Evolutionary conservation across 768 basidiomycete genomes (phyloP).

Genomic region (Strobilomyces confusus): DNA sequence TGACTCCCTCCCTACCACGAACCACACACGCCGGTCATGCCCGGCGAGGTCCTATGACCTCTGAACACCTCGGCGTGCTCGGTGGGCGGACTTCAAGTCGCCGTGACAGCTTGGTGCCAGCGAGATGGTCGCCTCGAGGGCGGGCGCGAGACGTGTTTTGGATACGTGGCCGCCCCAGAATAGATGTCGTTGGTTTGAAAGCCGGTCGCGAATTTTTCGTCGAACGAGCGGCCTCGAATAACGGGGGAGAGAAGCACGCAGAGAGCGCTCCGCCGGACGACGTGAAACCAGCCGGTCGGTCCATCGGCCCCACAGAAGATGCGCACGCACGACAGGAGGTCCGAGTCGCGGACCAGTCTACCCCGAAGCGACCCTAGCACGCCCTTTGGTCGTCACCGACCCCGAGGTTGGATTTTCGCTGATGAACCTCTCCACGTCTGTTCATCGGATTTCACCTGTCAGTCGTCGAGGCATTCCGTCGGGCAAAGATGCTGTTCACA

Average conservation of each 20-base stretch:
- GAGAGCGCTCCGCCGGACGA: neutral
- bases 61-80: neutral
- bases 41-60: neutral
- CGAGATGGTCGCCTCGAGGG: neutral
- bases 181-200: neutral
- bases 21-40: neutral
- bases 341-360: too few species aligned
- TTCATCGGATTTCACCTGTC: neutral
- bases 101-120: neutral
- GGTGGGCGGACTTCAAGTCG: neutral
- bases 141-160: neutral
- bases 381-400: neutral
- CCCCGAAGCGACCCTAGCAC: neutral
- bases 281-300: neutral
- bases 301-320: neutral
- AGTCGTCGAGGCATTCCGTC: neutral
- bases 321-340: neutral
- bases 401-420: too few species aligned
- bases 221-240: neutral
- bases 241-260: neutral
- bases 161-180: neutral
- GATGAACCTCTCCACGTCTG: neutral
- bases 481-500: neutral
- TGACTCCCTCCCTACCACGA: neutral
- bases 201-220: neutral